Base-by-base conservation (phyloP, 805 yeast species). In the Sugiyamaella valdiviana region DNA sequence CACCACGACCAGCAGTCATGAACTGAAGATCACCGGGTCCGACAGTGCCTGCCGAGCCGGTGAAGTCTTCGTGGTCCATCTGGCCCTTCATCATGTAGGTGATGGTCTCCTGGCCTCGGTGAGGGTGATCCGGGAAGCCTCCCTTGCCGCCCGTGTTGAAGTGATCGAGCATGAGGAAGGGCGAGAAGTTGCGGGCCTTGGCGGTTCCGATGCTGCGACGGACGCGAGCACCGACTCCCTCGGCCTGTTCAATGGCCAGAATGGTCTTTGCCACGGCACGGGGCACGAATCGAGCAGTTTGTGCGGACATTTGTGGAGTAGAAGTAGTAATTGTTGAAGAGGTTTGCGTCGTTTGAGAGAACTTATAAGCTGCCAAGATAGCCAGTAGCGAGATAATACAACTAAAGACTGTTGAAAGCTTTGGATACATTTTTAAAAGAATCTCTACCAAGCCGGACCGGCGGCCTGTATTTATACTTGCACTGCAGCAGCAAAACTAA, bases 1-100 rank as follows among this genome's bases (percentile, higher is more conserved):
- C 77, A 46, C 93, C 96, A 58, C 76, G 77, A 50, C 95, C 95
- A 5, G 95, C 95, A 35, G 95, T 87, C 95, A 87, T 87, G 65
- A 87, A 86, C 66, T 87, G 96, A 55, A 87, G 69, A 63, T 87
- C 95, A 47, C 95, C 95, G 6, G 86, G 78, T 52, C 77, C 73
- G 46, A 88, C 67, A 22, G 86, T 72, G 46, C 95, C 95, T 44
- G 75, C 72, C 14, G 83, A 71, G 1, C 95, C 95, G 2, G 93
- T 84, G 67, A 87, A 86, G 63, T 88, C 96, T 60, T 83, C 89
- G 63, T 84, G 93, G 3, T 85, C 84, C 64, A 84, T 65, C 54
- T 74, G 76, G 38, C 90, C 90, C 46, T 76, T 70, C 51, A 77
- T 65, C 47, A 84, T 66, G 53, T 80, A 73, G 1, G 90, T 82